phyloP scores from a whole-genome alignment of 2,329 filamentous ascomycete species.

The Fragosphaeria purpurea region DNA sequence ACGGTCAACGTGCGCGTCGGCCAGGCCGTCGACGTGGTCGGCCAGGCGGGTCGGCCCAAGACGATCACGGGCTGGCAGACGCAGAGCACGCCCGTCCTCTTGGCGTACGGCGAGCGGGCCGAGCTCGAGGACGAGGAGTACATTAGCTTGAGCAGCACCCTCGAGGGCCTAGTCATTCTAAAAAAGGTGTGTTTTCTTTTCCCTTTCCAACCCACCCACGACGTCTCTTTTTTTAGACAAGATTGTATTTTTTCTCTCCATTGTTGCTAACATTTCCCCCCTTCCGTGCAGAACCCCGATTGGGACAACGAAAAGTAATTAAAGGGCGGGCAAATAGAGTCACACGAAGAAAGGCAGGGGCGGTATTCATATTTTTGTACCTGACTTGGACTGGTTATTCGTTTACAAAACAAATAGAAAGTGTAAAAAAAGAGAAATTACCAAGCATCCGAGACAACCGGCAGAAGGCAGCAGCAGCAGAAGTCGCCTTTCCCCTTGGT shows the following conservation, averaged over 20 bases:
- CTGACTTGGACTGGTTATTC: too few relatives aligned
- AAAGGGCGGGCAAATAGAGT: background rate
- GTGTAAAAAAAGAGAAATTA: too few relatives aligned
- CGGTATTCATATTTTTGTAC: too few relatives aligned
- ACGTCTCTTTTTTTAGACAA: too few relatives aligned
- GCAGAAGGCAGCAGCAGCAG: too few relatives aligned
- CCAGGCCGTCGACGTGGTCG: slow-evolving; percentile 96
- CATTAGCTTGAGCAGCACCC: slow-evolving; percentile 76
- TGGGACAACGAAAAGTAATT: slow-evolving; percentile 41
- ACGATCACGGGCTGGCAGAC: slow-evolving; percentile 99
- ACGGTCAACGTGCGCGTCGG: slow-evolving; percentile 95
- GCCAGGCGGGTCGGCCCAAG: slow-evolving; percentile 93
- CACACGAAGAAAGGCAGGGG: background rate
- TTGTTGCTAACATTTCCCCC: background rate
- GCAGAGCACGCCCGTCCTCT: slow-evolving; percentile 92
- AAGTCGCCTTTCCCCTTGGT: too few relatives aligned
- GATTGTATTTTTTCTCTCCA: background rate
- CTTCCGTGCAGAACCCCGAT: slow-evolving; percentile 37
- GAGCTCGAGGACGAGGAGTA: slow-evolving; percentile 98
- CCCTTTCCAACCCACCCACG: background rate
- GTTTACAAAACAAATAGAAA: background rate
- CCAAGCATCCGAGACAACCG: too few relatives aligned
- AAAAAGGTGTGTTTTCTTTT: slow-evolving; percentile 58
- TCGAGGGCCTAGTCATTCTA: slow-evolving; percentile 92
- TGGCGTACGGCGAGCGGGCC: slow-evolving; percentile 90